Conservation (phyloP, 495 filamentous ascomycete species). For the Haplographium delicatum region DNA sequence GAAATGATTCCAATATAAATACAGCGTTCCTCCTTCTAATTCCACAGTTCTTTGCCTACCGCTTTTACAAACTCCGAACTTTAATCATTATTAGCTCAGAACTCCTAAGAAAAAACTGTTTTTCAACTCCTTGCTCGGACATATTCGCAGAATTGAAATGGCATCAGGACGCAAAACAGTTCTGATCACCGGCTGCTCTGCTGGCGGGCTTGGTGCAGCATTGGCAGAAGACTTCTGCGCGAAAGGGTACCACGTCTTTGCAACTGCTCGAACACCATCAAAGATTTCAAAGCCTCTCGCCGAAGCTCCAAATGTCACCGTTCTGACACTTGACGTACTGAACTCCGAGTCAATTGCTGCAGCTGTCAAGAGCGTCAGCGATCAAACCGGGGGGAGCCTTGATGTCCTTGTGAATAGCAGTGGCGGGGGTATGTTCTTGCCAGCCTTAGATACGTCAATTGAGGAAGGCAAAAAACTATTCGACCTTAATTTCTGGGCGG, state of each 20-base stretch:
- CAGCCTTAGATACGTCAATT: neutral
- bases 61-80: no score
- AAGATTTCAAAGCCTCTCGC: slow-evolving; percentile 23
- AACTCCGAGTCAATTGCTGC: neutral
- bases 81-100: no score
- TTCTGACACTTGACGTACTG: neutral
- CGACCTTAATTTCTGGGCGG: slow-evolving; percentile 46
- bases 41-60: no score
- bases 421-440: neutral
- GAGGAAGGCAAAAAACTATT: slow-evolving; percentile 35
- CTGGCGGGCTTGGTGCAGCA: slow-evolving; percentile 36
- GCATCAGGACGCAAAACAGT: neutral
- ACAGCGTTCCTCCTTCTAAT: no score
- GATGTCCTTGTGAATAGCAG: neutral
- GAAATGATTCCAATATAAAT: no score
- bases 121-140: no score
- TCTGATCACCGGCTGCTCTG: slow-evolving; percentile 41
- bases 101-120: no score
- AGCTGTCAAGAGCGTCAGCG: neutral
- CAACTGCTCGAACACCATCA: slow-evolving; percentile 32
- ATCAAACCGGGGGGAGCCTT: neutral
- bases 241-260: slow-evolving; percentile 33
- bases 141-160: no score
- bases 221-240: slow-evolving; percentile 32
- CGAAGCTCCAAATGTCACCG: neutral